Evolutionary conservation across 331 rosid genomes (phyloP).

Genomic region (Rosa hybrid): DNA sequence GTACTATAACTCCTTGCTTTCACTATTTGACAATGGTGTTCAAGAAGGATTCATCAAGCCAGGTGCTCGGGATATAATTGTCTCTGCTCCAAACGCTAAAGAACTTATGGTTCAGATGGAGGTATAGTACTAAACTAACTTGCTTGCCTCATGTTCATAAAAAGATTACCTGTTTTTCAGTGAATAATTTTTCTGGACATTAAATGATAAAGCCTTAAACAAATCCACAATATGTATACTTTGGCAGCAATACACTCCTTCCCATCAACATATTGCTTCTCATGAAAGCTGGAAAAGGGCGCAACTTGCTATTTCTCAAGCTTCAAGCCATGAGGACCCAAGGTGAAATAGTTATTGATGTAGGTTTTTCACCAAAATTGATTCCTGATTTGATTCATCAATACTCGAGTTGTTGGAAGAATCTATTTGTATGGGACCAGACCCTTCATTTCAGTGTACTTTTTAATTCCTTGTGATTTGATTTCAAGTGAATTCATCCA

Average conservation of each 20-base stretch:
- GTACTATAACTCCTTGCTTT: conserved; percentile 83
- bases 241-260: conserved; percentile 77
- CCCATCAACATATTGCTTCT: conserved; percentile 63
- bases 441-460: conserved; percentile 45
- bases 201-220: neutral
- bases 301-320: conserved; percentile 54
- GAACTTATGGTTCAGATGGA: conserved; percentile 85
- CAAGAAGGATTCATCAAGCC: conserved; percentile 93
- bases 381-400: conserved; percentile 54
- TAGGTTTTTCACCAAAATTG: conserved; percentile 35
- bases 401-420: conserved; percentile 50
- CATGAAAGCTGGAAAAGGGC: conserved; percentile 89
- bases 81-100: conserved; percentile 84
- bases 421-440: conserved; percentile 47
- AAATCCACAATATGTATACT: conserved; percentile 3
- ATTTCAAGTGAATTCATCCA: conserved; percentile 36
- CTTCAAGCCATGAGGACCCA: conserved; percentile 48
- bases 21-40: conserved; percentile 91
- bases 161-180: neutral
- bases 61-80: conserved; percentile 68
- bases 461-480: conserved; percentile 36
- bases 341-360: conserved; percentile 44
- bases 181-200: neutral
- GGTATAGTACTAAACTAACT: conserved; percentile 41
- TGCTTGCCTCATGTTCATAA: conserved; percentile 12